These are phyloP conservation scores for Vicia villosa DNA, from an alignment of 306 rosid species.

Conservation along the genomic window DNA sequence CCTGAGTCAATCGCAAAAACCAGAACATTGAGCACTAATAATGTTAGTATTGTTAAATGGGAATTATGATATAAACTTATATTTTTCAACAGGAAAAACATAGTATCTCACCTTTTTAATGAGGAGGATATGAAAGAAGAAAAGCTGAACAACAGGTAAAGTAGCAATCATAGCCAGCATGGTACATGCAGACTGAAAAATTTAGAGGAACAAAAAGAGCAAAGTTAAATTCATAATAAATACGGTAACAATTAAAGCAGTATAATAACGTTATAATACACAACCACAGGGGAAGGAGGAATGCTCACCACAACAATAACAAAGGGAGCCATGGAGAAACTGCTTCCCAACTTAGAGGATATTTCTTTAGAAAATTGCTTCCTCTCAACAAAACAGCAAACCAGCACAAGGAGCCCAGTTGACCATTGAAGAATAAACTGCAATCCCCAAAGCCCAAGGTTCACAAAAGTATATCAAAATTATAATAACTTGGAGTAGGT, in stretches of 20 bases:
- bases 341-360: slow-evolving; percentile 83
- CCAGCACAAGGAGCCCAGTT: slow-evolving; percentile 84
- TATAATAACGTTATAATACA: neutral
- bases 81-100: neutral
- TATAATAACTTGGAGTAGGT: slow-evolving; percentile 59
- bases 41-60: neutral
- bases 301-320: slow-evolving; percentile 79
- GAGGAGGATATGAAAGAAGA: slow-evolving; percentile 94
- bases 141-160: slow-evolving; percentile 87
- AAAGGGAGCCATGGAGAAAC: slow-evolving; percentile 83
- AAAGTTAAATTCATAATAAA: neutral
- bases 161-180: slow-evolving; percentile 93
- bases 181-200: slow-evolving; percentile 69
- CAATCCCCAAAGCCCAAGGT: slow-evolving; percentile 88
- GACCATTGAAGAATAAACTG: slow-evolving; percentile 99
- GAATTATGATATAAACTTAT: neutral
- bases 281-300: neutral
- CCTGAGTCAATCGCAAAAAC: slow-evolving; percentile 51
- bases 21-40: slow-evolving; percentile 20
- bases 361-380: slow-evolving; percentile 71
- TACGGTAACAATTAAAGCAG: neutral
- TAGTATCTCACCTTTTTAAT: slow-evolving; percentile 66
- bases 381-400: slow-evolving; percentile 85
- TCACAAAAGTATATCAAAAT: slow-evolving; percentile 65
- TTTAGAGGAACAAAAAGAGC: slow-evolving; percentile 14